Evolutionary conservation across 1,284 basidiomycete genomes (phyloP).

Genomic region (Puccinia coronata): DNA sequence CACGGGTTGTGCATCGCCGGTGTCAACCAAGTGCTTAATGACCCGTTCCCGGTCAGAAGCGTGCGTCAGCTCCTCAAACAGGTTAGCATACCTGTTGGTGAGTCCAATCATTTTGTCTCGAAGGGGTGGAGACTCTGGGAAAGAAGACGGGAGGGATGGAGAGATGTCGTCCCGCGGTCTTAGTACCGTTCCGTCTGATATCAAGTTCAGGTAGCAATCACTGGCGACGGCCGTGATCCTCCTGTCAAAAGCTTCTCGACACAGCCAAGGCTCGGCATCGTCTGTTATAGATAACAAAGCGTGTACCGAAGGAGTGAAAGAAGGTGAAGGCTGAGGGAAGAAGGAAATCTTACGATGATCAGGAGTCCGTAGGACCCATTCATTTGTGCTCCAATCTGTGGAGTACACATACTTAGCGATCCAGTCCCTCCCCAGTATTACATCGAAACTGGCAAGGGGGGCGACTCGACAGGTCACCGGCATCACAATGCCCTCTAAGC

Average conservation of each 20-base stretch:
- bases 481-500: neutral
- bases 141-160: neutral
- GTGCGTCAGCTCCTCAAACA: neutral
- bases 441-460: neutral
- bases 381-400: slow-evolving; percentile 13
- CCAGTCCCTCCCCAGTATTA: slow-evolving; percentile 22
- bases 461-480: neutral
- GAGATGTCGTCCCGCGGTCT: neutral
- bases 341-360: neutral
- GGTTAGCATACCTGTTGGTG: neutral
- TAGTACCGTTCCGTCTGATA: neutral
- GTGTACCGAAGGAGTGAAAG: neutral
- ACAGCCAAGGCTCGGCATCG: neutral
- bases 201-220: neutral
- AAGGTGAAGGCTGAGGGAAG: neutral
- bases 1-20: neutral
- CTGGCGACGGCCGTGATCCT: neutral
- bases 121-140: neutral
- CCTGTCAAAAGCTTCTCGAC: neutral
- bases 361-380: neutral
- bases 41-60: slow-evolving; percentile 2
- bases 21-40: slow-evolving; percentile 4
- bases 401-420: neutral
- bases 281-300: slow-evolving; percentile 7
- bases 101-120: neutral